A percentile compares a stretch with the other conserved stretches of the same genome.
Conservation (phyloP, 371 early-diverging fungal genomes). For the Amoeboaphelidium protococcarum region DNA sequence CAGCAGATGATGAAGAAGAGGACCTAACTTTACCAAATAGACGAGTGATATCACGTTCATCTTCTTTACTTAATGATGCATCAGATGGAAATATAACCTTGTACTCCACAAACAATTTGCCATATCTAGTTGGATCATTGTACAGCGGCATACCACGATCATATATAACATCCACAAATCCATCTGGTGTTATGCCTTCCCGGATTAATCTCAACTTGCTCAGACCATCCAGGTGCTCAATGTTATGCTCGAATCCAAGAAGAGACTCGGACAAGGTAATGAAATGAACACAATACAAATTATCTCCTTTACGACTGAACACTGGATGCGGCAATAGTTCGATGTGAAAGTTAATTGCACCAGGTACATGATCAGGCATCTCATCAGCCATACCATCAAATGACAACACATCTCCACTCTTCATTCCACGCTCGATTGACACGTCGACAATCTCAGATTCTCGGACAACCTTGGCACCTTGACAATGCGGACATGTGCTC, state of each 20-base stretch:
- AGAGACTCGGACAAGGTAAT: conserved; percentile 18
- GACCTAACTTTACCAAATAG: no score
- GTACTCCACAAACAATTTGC: conserved; percentile 22
- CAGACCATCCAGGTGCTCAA: conserved; percentile 24
- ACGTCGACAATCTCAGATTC: conserved; percentile 54
- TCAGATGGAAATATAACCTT: conserved; percentile 13
- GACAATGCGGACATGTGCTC: conserved; percentile 47
- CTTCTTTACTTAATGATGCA: no score
- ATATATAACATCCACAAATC: conserved; percentile 16
- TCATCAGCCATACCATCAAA: conserved; percentile 81
- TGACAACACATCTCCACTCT: conserved; percentile 40
- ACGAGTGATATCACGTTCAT: no score
- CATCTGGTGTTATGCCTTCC: conserved; percentile 18
- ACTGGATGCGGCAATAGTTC: conserved; percentile 15
- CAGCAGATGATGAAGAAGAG: no score
- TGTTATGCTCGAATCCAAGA: conserved; percentile 13
- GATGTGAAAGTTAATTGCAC: conserved; percentile 21
- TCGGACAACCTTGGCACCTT: conserved; percentile 53
- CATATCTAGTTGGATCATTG: conserved; percentile 16
- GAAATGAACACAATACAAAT: conserved; percentile 12
- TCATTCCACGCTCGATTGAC: conserved; percentile 61
- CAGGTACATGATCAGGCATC: conserved; percentile 41
- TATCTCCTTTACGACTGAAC: conserved; percentile 17
- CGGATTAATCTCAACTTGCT: conserved; percentile 9
- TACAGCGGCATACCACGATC: conserved; percentile 25